Conservation (phyloP, 805 yeast species). For the Monosporozyma solicola region DNA sequence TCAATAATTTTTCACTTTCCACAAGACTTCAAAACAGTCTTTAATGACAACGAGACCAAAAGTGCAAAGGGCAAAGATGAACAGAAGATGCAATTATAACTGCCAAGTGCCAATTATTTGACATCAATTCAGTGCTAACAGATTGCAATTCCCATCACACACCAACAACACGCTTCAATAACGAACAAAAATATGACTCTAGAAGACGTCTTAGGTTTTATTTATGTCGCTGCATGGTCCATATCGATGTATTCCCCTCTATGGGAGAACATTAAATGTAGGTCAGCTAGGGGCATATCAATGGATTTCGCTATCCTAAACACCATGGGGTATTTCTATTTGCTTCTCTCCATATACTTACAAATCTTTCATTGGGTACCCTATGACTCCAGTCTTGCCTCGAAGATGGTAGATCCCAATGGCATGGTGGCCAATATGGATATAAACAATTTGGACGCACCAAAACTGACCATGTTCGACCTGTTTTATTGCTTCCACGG, state of each 20-base stretch:
- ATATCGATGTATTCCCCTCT: constrained; percentile 45
- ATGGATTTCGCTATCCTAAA: constrained; percentile 40
- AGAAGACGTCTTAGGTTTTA: background rate
- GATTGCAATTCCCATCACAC: too few species aligned
- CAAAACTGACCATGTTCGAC: constrained; percentile 38
- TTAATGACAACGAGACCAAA: background rate
- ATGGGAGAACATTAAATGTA: constrained; percentile 32
- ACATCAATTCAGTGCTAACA: too few species aligned
- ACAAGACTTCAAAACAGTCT: background rate
- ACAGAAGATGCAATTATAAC: too few species aligned
- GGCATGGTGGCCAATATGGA: constrained; percentile 15
- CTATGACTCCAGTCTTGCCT: constrained; percentile 5
- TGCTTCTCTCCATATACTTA: constrained; percentile 35
- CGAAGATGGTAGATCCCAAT: constrained; percentile 3
- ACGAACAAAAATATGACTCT: background rate
- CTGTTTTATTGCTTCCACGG: constrained; percentile 43
- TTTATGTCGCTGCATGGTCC: constrained; percentile 36
- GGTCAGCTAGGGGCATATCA: constrained; percentile 42
- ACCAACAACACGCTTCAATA: background rate
- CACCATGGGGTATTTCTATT: constrained; percentile 39
- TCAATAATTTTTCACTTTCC: background rate
- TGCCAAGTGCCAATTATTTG: too few species aligned
- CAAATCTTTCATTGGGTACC: constrained; percentile 32
- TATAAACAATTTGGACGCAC: constrained; percentile 15
- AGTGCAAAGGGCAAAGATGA: background rate